Evolutionary conservation across 371 early-diverging fungal species (phyloP).

Genomic region (Actinomortierella ambigua): DNA sequence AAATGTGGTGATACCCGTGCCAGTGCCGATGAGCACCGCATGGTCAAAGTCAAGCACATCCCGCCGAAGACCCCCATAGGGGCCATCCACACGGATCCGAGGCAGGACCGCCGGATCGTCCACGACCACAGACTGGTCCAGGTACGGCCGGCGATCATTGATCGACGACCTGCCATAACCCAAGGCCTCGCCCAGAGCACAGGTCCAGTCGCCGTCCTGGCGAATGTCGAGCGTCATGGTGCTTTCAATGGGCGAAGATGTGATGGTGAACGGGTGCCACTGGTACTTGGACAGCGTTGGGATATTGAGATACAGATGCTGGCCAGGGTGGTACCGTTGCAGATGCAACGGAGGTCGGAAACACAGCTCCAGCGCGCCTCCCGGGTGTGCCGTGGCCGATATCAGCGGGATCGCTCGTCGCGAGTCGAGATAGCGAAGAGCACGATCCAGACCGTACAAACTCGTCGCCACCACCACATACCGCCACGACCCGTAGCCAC

Average conservation of each 20-base stretch:
- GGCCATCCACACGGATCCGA: slow-evolving; percentile 79
- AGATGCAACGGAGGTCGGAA: slow-evolving; percentile 55
- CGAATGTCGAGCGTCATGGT: slow-evolving; percentile 79
- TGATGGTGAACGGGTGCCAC: slow-evolving; percentile 93
- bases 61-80: slow-evolving; percentile 85
- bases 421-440: slow-evolving; percentile 59
- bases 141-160: slow-evolving; percentile 6
- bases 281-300: slow-evolving; percentile 65
- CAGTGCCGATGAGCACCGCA: slow-evolving; percentile 80
- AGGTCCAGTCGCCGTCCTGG: slow-evolving; percentile 85
- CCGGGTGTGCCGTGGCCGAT: slow-evolving; percentile 71
- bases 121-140: slow-evolving; percentile 21
- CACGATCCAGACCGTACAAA: slow-evolving; percentile 66
- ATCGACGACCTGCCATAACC: slow-evolving; percentile 41
- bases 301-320: slow-evolving; percentile 74
- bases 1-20: slow-evolving; percentile 86
- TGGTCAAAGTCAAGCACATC: slow-evolving; percentile 84
- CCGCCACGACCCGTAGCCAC: slow-evolving; percentile 55
- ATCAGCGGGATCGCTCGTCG: slow-evolving; percentile 49
- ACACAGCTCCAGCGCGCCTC: slow-evolving; percentile 71
- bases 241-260: slow-evolving; percentile 83
- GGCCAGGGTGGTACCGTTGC: slow-evolving; percentile 69
- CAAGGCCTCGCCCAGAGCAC: slow-evolving; percentile 54
- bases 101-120: slow-evolving; percentile 49
- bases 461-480: slow-evolving; percentile 53